Evolutionary conservation across 2,329 filamentous ascomycete species (phyloP), one percentile per base, ranked within the genome.

Genomic region (Delphinella strobiligena): DNA sequence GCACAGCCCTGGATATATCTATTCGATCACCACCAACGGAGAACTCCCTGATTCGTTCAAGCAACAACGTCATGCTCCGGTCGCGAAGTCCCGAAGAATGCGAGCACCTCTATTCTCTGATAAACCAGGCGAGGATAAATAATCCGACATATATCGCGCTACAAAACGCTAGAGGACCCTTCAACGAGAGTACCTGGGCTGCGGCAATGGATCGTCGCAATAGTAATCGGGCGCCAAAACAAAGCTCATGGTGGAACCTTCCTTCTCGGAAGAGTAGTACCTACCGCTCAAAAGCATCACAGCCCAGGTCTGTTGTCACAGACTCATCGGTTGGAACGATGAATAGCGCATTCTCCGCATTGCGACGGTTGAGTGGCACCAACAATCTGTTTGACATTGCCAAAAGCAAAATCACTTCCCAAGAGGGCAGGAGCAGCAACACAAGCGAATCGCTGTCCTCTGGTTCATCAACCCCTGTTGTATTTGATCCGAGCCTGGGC

Each of bases 1-100:
- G 88, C 51, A 98, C 87, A 16, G 84, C 83, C 3, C 75, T 98
- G 22, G 91, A 98, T 57, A 84, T 98, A 39, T 91, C 93, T 48
- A 85, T 98, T 47, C 82, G 87, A 36, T 95, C 89, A 5, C 85
- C 85, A 1, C 82, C 88, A 18, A 82, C 82, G 5, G 57, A 70
- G 24, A 75, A 82, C 46, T 87, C 82, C 4, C 75, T 76, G 50
- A 72, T 94, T 41, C 72, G 63, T 54, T 72, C 80, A 10, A 61
- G 63, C 34, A 80, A 78, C 51, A 91, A 93, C 56, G 84, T 94
- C 63, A 89, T 93, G 68, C 91, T 96, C 72, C 81, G 91, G 31
- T 85, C 85, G 35, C 69, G 80, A 31, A 83, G 74, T 34, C 71
- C 78, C 2, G 72, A 77, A 32, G 89, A 95, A 45, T 93, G 88